Evolutionary conservation across 2,329 filamentous ascomycete genomes (phyloP).

Genomic region (Lachnellula subtilissima): DNA sequence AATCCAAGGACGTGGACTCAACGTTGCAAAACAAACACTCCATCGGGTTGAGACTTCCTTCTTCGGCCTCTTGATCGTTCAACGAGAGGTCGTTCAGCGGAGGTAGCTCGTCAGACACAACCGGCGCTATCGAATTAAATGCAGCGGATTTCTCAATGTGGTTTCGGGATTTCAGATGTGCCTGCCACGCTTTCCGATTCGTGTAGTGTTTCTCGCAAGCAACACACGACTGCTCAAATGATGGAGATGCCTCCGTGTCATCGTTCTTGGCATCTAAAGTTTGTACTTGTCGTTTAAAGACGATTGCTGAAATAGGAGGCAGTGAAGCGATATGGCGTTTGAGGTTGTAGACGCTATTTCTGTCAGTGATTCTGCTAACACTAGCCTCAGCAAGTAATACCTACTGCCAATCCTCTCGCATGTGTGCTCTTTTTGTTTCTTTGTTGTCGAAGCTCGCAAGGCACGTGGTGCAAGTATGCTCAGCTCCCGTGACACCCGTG

Average conservation of each 20-base stretch:
- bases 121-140: neutral
- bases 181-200: conserved; percentile 11
- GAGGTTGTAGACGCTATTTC: conserved; percentile 19
- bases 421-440: conserved; percentile 5
- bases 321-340: conserved; percentile 17
- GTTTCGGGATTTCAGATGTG: conserved; percentile 14
- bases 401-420: conserved; percentile 12
- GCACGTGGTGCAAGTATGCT: conserved; percentile 4
- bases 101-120: neutral
- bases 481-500: neutral
- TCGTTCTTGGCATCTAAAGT: neutral
- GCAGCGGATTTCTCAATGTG: conserved; percentile 5
- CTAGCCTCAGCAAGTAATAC: neutral
- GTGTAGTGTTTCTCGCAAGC: conserved; percentile 11
- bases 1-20: conserved; percentile 29
- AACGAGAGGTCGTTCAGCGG: neutral
- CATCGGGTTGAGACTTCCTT: conserved; percentile 24
- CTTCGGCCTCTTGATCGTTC: conserved; percentile 1
- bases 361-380: neutral
- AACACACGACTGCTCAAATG: conserved; percentile 11
- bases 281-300: conserved; percentile 12
- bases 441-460: conserved; percentile 2
- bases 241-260: neutral
- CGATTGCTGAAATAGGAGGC: conserved; percentile 9
- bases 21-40: conserved; percentile 42